These are phyloP conservation scores for Ormosia semicastrata DNA, from an alignment of 306 rosid genomes.

Conservation along the genomic window DNA sequence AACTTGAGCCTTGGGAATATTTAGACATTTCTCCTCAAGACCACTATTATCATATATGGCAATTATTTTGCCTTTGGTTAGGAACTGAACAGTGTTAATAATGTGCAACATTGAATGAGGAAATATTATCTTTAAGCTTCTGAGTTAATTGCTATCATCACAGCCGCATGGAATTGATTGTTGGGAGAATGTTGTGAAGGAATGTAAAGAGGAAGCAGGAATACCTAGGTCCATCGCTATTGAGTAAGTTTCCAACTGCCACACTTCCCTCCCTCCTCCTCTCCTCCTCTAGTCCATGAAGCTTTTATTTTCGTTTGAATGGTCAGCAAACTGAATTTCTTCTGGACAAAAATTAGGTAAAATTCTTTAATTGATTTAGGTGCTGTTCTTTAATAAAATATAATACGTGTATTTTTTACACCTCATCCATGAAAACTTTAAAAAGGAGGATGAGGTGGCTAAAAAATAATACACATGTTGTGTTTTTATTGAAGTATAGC, in stretches of 20 bases:
- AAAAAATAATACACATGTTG: no score
- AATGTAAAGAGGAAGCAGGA: slow-evolving; percentile 96
- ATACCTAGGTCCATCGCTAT: slow-evolving; percentile 71
- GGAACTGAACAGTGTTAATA: slow-evolving; percentile 7
- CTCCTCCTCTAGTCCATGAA: background rate
- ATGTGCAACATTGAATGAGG: background rate
- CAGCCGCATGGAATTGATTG: slow-evolving; percentile 86
- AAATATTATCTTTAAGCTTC: slow-evolving; percentile 21
- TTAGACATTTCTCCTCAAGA: background rate
- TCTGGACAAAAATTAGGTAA: no score
- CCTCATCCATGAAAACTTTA: no score
- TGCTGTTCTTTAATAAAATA: no score
- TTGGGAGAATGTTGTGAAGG: slow-evolving; percentile 77
- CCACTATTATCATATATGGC: background rate
- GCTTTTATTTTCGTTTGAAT: background rate
- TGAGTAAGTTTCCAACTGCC: slow-evolving; percentile 39
- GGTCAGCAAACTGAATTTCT: background rate
- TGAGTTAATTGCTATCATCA: background rate
- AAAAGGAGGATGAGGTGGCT: no score
- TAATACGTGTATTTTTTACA: no score
- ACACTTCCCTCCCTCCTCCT: background rate
- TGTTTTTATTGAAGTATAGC: no score
- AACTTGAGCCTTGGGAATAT: background rate
- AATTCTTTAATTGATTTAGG: no score
- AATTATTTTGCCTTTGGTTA: slow-evolving; percentile 16